Percentiles rank a stretch among this genome's conserved stretches.
Conservation (phyloP, 2,329 filamentous ascomycete genomes). For the Aspergillus fumigatus region DNA sequence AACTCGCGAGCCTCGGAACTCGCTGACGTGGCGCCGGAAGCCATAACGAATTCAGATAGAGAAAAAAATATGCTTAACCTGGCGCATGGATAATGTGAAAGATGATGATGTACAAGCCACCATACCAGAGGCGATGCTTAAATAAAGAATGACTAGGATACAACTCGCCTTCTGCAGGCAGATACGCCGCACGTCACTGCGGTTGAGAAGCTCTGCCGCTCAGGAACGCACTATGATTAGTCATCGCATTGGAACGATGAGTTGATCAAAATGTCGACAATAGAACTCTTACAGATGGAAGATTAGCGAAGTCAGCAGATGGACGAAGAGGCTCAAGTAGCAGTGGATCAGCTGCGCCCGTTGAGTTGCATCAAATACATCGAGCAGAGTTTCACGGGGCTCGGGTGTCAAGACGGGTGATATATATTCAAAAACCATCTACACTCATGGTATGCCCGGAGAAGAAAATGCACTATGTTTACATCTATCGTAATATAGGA, state of each 20-base stretch:
- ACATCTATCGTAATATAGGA: not conserved
- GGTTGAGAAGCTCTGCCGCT: constrained; percentile 10
- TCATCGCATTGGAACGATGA: constrained; percentile 8
- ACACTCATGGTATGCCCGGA: not conserved
- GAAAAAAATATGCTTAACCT: not conserved
- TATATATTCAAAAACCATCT: not conserved
- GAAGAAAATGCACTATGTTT: not conserved
- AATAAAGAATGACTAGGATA: not conserved
- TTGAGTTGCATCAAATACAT: not conserved
- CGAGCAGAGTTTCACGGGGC: not conserved
- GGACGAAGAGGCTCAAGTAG: not conserved
- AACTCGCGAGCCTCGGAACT: constrained; percentile 62
- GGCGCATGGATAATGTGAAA: not conserved
- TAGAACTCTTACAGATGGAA: not conserved
- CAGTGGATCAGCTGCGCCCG: not conserved
- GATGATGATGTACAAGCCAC: not conserved
- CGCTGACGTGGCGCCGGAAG: constrained; percentile 26
- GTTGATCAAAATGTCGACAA: not conserved
- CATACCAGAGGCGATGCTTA: not conserved
- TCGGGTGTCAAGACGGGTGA: not conserved
- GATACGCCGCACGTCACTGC: constrained; percentile 14
- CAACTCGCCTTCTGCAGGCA: constrained; percentile 9
- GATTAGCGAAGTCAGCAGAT: not conserved
- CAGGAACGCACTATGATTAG: constrained; percentile 10
- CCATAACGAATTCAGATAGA: constrained; percentile 21